A percentile compares a stretch with the other conserved stretches of the same genome.
Evolutionary conservation across 768 basidiomycete species (phyloP).

Genomic region (Auricularia cornea): DNA sequence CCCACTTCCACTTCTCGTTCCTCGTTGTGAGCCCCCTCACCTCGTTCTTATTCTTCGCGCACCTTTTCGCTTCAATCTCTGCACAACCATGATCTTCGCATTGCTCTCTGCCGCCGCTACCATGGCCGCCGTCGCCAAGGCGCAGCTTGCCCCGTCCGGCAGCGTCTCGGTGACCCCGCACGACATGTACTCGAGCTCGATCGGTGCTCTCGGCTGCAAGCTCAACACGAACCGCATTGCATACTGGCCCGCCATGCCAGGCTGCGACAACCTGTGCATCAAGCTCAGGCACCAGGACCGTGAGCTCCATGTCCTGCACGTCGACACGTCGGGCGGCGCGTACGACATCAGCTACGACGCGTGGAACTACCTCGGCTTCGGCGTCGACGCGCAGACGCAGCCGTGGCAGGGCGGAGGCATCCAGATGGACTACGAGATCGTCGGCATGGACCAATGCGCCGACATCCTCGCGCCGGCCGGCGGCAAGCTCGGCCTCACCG

Average conservation of each 20-base stretch:
- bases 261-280: neutral
- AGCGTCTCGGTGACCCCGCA: neutral
- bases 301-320: neutral
- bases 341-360: conserved; percentile 1
- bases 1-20: neutral
- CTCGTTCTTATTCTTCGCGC: neutral
- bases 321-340: neutral
- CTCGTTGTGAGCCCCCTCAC: neutral
- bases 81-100: neutral
- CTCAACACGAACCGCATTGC: neutral
- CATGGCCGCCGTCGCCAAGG: neutral
- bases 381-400: neutral
- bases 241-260: neutral
- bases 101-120: neutral
- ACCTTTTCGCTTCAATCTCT: neutral
- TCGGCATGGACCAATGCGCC: conserved; percentile 1
- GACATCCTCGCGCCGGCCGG: neutral
- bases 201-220: conserved; percentile 1
- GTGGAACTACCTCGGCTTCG: neutral
- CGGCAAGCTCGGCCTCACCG: neutral
- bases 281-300: neutral
- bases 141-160: neutral
- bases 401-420: neutral
- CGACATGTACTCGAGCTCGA: neutral
- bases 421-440: neutral